phyloP scores from a whole-genome alignment of 805 yeast genomes.

The Sungouiella thailandica region DNA sequence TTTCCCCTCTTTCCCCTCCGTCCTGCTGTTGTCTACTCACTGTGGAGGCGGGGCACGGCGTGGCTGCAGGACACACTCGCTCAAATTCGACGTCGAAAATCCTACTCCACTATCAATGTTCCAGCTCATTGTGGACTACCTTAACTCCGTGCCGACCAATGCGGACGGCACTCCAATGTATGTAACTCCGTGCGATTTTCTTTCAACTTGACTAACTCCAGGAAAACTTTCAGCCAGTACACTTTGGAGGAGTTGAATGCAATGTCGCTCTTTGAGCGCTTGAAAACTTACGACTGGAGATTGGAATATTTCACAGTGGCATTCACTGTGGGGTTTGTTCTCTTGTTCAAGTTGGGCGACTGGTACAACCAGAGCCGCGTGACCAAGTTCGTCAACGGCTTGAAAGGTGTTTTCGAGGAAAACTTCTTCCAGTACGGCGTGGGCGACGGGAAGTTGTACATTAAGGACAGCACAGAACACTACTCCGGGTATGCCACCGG shows the following conservation, averaged over 20 bases:
- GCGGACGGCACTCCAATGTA: slow-evolving; percentile 17
- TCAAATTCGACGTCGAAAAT: no score
- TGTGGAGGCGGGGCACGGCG: no score
- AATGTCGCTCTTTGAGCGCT: slow-evolving; percentile 56
- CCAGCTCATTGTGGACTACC: slow-evolving; percentile 9
- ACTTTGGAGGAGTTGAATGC: slow-evolving; percentile 51
- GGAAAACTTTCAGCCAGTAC: slow-evolving; percentile 20
- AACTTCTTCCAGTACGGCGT: slow-evolving; percentile 81
- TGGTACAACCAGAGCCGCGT: slow-evolving; percentile 54
- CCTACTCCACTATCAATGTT: slow-evolving; percentile 7
- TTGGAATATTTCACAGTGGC: slow-evolving; percentile 58
- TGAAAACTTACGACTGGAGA: slow-evolving; percentile 66
- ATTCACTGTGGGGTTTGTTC: slow-evolving; percentile 45
- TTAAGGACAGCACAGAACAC: slow-evolving; percentile 59
- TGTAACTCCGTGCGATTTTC: slow-evolving; percentile 3
- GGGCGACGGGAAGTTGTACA: slow-evolving; percentile 37
- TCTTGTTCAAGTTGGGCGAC: slow-evolving; percentile 56
- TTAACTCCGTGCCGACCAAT: slow-evolving; percentile 12
- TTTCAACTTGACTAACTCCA: slow-evolving; percentile 5
- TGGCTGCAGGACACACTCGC: no score
- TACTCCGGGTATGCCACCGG: slow-evolving; percentile 84
- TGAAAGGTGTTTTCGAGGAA: slow-evolving; percentile 48
- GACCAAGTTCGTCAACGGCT: slow-evolving; percentile 44
- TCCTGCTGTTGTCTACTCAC: no score
- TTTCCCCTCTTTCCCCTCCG: no score